Evolutionary conservation across 1,284 basidiomycete species (phyloP).

Genomic region (Rhodotorula sp.): DNA sequence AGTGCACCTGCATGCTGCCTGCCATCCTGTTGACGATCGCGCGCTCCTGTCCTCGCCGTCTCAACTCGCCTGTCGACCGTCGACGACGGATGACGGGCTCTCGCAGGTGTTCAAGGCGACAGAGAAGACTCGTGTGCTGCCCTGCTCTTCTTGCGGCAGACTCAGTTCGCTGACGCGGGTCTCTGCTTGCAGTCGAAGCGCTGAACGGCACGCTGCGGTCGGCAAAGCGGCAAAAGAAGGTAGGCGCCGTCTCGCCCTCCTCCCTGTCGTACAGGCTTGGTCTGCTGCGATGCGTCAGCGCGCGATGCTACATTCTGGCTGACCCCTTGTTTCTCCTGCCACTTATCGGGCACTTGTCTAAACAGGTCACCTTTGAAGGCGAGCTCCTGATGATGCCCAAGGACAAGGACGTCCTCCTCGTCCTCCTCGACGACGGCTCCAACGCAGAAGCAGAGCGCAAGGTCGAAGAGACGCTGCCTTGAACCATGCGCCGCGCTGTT

Average conservation of each 20-base stretch:
- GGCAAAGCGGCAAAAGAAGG: slow-evolving; percentile 40
- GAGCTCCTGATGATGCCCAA: slow-evolving; percentile 42
- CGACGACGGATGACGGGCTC: no score
- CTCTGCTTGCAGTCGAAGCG: slow-evolving; percentile 28
- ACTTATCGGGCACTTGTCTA: no score
- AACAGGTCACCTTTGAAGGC: slow-evolving; percentile 30
- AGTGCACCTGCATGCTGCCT: no score
- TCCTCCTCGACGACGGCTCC: slow-evolving; percentile 11
- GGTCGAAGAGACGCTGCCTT: slow-evolving; percentile 11
- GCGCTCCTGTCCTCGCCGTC: no score
- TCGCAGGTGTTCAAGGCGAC: slow-evolving; percentile 28
- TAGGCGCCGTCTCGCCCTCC: background rate
- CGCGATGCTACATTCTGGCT: no score
- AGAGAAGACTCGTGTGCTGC: slow-evolving; percentile 22
- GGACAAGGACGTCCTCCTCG: slow-evolving; percentile 29
- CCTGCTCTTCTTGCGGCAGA: background rate
- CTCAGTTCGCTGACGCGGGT: background rate
- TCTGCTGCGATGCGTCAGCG: no score
- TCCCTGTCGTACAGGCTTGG: background rate
- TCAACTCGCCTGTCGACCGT: no score
- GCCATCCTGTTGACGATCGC: no score
- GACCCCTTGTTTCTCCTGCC: no score
- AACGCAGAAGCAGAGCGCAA: slow-evolving; percentile 2
- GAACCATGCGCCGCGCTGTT: background rate
- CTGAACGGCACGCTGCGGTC: slow-evolving; percentile 38